These are phyloP conservation scores for Pseudogymnoascus sp. DNA, from an alignment of 2,329 filamentous ascomycete genomes.

Conservation along the genomic window DNA sequence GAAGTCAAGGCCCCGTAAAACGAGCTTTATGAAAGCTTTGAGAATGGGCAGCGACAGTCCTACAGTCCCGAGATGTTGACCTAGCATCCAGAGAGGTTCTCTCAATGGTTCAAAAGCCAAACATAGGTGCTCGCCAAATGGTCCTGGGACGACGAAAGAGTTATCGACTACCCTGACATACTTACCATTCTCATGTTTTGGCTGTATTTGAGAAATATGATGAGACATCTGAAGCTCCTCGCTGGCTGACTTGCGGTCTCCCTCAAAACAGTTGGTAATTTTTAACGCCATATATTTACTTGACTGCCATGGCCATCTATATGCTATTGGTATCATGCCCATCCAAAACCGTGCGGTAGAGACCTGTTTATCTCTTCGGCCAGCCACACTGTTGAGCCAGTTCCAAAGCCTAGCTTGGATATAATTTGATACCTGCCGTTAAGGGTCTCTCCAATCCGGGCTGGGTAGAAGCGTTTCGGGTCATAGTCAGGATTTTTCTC, in stretches of 20 bases:
- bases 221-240: not conserved
- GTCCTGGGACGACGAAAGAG: not conserved
- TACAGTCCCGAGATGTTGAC: not conserved
- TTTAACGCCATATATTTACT: not conserved
- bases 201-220: not conserved
- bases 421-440: constrained; percentile 24
- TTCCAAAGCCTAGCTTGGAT: constrained; percentile 27
- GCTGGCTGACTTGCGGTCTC: not conserved
- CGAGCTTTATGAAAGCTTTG: constrained; percentile 10
- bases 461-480: constrained; percentile 26
- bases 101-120: constrained; percentile 14
- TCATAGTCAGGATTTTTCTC: constrained; percentile 25
- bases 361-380: constrained; percentile 19
- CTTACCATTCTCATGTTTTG: not conserved
- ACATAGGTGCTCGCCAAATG: constrained; percentile 12
- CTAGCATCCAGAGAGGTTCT: constrained; percentile 14
- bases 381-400: constrained; percentile 27
- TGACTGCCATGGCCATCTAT: not conserved
- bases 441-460: constrained; percentile 26
- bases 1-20: constrained; percentile 15
- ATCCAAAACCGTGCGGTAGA: constrained; percentile 19
- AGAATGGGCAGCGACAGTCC: constrained; percentile 11
- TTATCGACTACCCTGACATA: not conserved
- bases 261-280: not conserved
- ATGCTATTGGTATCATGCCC: not conserved